Evolutionary conservation across 441 rosid species (phyloP).

Genomic region (Euphorbia celastroides): DNA sequence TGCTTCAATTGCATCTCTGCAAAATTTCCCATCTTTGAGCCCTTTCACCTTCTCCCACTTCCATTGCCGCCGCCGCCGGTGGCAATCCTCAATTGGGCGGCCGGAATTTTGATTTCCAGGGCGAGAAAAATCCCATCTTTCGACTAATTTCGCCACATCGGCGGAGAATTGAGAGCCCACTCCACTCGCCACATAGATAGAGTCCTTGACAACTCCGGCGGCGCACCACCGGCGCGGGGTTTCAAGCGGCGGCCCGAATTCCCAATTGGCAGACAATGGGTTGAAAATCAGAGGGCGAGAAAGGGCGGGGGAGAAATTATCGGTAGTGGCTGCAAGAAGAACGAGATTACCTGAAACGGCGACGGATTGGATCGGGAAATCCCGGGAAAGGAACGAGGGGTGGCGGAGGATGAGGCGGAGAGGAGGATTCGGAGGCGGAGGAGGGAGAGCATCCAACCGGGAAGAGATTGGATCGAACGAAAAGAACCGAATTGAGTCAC

Average conservation of each 20-base stretch:
- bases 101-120: not conserved
- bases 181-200: conserved; percentile 47
- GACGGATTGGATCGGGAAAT: conserved; percentile 45
- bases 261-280: conserved; percentile 31
- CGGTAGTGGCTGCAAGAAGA: conserved; percentile 44
- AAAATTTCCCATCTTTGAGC: conserved; percentile 41
- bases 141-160: conserved; percentile 44
- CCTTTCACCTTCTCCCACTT: conserved; percentile 34
- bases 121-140: conserved; percentile 37
- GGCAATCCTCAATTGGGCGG: not conserved
- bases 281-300: conserved; percentile 43
- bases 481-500: conserved; percentile 24
- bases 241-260: conserved; percentile 36
- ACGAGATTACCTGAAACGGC: conserved; percentile 34
- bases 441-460: conserved; percentile 43
- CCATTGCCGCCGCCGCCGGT: conserved; percentile 5
- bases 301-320: conserved; percentile 40
- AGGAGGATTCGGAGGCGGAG: conserved; percentile 32
- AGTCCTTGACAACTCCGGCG: conserved; percentile 26
- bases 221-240: conserved; percentile 64
- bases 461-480: conserved; percentile 45
- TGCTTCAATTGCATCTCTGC: conserved; percentile 56
- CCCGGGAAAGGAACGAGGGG: conserved; percentile 50
- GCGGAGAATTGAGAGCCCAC: conserved; percentile 44
- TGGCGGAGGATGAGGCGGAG: conserved; percentile 39